Base-by-base conservation (phyloP, 169 alveolate genomes). In the Cryptosporidium muris region DNA sequence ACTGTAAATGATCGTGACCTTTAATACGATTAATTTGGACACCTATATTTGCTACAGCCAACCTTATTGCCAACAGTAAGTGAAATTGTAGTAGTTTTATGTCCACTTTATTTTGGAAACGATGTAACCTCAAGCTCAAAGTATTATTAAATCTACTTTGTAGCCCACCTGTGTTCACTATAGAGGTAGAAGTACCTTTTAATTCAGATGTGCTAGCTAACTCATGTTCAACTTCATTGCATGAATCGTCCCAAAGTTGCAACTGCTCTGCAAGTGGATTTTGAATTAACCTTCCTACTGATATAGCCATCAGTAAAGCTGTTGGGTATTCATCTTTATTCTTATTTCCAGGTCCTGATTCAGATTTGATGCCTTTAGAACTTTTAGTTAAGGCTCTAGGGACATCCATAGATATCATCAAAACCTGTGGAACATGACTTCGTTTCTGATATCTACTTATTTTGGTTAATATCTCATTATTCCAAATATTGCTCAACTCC, bases 201-300 rank as follows among this genome's bases (percentile, higher is more conserved):
- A 16, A 16, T 2, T 25, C 63, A 53, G 14, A 6, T 53, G 34
- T 7, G 38, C 60, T 49, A 0, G 62, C 49, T 11, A 74, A 38
- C 47, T 74, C 85, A n/a, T 68, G 5, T 25, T 74, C 85, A 16
- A 74, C 48, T 60, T 74, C 68, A 64, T 89, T 89, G 38, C 80
- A 63, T 7, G 88, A 63, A 34, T 90, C 93, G 9, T 53, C 88
- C 94, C 95, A 92, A n/a, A 94, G 88, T 52, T 90, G 91, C 7
- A 94, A 80, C 2, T 90, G 90, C 81, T 94, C 97, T 65, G 89
- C 93, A 63, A 91, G 66, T 2, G 96, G 95, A 43, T 92, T 91
- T 65, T 91, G 93, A 40, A 82, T 68, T 65, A 80, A 89, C 80
- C 97, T 91, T 16, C 94, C 96, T 25, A 92, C 80, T n/a, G 95